These are phyloP conservation scores for Trichoderma cornu-damae DNA, from an alignment of 2,329 filamentous ascomycete genomes.

Conservation along the genomic window DNA sequence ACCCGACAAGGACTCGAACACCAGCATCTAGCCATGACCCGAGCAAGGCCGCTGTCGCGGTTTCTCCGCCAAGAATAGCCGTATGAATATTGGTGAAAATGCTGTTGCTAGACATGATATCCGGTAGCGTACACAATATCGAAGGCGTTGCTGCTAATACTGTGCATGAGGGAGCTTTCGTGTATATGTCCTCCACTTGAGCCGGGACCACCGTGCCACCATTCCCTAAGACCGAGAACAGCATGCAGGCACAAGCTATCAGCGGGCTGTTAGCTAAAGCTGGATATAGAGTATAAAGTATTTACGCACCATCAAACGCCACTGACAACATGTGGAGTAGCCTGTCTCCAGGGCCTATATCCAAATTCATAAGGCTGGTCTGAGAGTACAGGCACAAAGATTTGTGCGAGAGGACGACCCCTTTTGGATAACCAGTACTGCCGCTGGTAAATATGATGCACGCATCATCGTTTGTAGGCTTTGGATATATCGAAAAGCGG, in stretches of 20 bases:
- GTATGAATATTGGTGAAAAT: background rate
- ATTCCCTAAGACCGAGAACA: conserved; percentile 11
- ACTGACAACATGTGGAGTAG: conserved; percentile 15
- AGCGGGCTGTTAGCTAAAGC: background rate
- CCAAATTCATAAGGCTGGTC: conserved; percentile 12
- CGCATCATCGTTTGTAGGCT: background rate
- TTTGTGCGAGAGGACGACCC: conserved; percentile 12
- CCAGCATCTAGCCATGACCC: conserved; percentile 3
- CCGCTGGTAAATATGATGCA: conserved; percentile 18
- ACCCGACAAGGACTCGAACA: conserved; percentile 7
- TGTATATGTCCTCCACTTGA: conserved; percentile 6
- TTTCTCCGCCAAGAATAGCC: conserved; percentile 10
- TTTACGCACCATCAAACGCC: conserved; percentile 9
- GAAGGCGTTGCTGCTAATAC: conserved; percentile 14
- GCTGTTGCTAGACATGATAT: background rate
- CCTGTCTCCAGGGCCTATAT: conserved; percentile 8
- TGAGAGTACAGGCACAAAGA: conserved; percentile 9
- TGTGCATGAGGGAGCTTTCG: conserved; percentile 13
- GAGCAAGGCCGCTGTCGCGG: conserved; percentile 1
- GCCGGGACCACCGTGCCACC: conserved; percentile 12
- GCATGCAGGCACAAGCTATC: conserved; percentile 16
- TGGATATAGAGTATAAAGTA: background rate
- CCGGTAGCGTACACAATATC: background rate
- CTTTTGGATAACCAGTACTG: conserved; percentile 10
- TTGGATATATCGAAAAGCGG: background rate